Conservation (phyloP, 78 protist genomes). For the Cavenderia fasciculata region DNA sequence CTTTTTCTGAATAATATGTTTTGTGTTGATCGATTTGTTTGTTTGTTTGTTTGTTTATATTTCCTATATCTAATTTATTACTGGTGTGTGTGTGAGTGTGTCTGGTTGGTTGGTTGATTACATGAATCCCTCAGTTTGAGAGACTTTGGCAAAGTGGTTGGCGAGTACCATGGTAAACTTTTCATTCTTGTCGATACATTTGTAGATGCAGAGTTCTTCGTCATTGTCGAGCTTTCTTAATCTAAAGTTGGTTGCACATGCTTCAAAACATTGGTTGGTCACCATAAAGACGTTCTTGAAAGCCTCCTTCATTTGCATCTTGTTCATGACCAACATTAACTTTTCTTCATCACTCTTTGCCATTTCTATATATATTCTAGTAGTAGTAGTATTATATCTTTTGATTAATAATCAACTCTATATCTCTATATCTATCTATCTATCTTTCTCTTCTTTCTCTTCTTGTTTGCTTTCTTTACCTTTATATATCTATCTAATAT, state of each 20-base stretch:
- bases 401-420: no score
- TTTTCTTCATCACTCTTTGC: conserved; percentile 55
- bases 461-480: no score
- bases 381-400: no score
- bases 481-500: no score
- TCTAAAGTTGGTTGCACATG: conserved; percentile 71
- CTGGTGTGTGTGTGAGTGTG: no score
- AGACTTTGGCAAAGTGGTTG: conserved; percentile 4
- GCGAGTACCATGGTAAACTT: conserved; percentile 6
- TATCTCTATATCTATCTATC: no score
- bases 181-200: conserved; percentile 70
- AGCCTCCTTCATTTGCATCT: conserved; percentile 39
- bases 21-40: no score
- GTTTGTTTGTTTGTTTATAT: not conserved
- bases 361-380: no score
- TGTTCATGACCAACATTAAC: conserved; percentile 1
- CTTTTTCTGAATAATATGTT: no score
- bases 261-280: conserved; percentile 69
- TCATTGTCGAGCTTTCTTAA: conserved; percentile 66
- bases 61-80: not conserved
- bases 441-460: no score
- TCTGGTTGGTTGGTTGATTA: no score
- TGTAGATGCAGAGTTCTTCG: conserved; percentile 64
- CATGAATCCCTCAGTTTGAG: no score
- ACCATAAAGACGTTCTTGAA: conserved; percentile 21